Evolutionary conservation across 2,329 filamentous ascomycete species (phyloP).

Genomic region (Aspergillus versicolor): DNA sequence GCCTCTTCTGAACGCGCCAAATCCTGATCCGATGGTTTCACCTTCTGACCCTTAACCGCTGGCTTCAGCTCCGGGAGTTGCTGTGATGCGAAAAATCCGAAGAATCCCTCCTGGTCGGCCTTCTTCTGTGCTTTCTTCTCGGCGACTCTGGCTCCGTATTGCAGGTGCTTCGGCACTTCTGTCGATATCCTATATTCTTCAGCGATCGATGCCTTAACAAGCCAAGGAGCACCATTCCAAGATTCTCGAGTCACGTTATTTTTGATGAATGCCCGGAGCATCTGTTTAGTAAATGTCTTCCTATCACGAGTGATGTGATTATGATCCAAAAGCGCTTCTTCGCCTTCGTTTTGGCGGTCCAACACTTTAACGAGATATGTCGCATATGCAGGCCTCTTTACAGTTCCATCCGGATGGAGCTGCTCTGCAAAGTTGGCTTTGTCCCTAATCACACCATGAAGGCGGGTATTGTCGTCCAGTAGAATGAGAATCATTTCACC

Average conservation of each 20-base stretch:
- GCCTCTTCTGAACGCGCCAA: constrained; percentile 47
- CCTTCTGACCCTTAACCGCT: constrained; percentile 67
- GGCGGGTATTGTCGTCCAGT: constrained; percentile 65
- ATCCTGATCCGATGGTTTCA: constrained; percentile 51
- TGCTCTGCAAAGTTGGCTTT: constrained; percentile 72
- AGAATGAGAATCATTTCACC: constrained; percentile 79
- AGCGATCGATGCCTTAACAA: constrained; percentile 85
- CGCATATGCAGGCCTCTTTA: constrained; percentile 67
- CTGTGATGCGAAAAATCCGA: constrained; percentile 52
- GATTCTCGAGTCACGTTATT: constrained; percentile 88
- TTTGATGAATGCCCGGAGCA: constrained; percentile 90
- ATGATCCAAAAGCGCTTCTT: constrained; percentile 78
- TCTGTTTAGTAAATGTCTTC: constrained; percentile 91
- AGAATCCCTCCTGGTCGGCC: constrained; percentile 49
- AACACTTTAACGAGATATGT: constrained; percentile 78
- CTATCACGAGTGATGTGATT: constrained; percentile 81
- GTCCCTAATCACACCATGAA: constrained; percentile 76
- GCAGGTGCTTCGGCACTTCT: constrained; percentile 78
- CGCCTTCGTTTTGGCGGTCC: constrained; percentile 67
- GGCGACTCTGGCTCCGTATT: constrained; percentile 74
- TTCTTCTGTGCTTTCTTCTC: constrained; percentile 74
- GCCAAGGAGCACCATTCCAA: constrained; percentile 95
- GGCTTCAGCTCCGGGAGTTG: constrained; percentile 73
- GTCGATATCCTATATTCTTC: constrained; percentile 81
- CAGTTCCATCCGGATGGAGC: constrained; percentile 63